A percentile compares a stretch with the other conserved stretches of the same genome.
These are phyloP conservation scores for Chrysopogon serrulatus DNA, from an alignment of 176 grass and related monocot species.

Conservation along the genomic window DNA sequence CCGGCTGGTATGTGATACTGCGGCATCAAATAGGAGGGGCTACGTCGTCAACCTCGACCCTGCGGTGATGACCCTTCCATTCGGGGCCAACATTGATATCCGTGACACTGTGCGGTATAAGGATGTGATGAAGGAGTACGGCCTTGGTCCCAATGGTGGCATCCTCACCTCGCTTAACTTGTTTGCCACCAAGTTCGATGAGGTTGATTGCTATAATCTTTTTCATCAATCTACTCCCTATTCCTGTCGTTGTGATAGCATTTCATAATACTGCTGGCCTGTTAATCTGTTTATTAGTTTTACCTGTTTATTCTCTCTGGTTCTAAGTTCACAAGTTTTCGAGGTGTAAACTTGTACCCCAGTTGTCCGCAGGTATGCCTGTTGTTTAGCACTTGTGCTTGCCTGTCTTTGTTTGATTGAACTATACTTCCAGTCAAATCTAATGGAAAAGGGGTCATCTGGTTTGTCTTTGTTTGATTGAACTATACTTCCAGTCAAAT, in stretches of 20 bases:
- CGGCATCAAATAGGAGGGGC: slow-evolving; percentile 57
- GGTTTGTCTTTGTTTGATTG: not conserved
- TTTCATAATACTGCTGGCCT: not conserved
- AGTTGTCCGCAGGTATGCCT: not conserved
- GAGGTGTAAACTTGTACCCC: not conserved
- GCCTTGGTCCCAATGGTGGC: slow-evolving; percentile 89
- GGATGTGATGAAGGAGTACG: slow-evolving; percentile 98
- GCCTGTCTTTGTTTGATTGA: not conserved
- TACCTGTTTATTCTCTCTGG: not conserved
- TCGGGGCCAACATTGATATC: slow-evolving; percentile 94
- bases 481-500: not conserved
- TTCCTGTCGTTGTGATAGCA: not conserved
- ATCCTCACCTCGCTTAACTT: slow-evolving; percentile 93
- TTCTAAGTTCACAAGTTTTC: not conserved
- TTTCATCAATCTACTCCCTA: not conserved
- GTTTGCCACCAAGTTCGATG: slow-evolving; percentile 84
- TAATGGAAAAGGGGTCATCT: not conserved
- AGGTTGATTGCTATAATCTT: slow-evolving; percentile 28
- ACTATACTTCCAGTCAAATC: not conserved
- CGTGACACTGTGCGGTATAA: slow-evolving; percentile 85
- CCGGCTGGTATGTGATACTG: slow-evolving; percentile 66
- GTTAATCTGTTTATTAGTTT: not conserved
- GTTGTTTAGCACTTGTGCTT: not conserved
- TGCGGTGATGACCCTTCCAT: slow-evolving; percentile 82
- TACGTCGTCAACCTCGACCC: slow-evolving; percentile 95